These are phyloP conservation scores for Thraustochytrium sp. DNA, from an alignment of 352 stramenopile species.

Conservation along the genomic window DNA sequence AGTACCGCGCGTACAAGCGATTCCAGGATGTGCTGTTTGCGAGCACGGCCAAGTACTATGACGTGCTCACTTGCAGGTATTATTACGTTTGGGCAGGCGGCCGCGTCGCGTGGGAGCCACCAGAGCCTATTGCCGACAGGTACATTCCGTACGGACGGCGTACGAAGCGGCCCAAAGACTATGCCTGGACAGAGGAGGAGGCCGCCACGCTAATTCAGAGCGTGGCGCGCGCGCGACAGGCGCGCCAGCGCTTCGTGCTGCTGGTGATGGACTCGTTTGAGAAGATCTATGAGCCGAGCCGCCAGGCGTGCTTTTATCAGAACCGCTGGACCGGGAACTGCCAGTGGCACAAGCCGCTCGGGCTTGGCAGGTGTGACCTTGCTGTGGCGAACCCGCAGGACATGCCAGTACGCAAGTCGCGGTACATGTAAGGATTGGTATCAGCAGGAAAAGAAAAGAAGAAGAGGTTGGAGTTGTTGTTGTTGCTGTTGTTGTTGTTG, in stretches of 20 bases:
- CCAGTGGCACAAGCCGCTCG: constrained; percentile 36
- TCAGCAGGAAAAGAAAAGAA: too few species aligned
- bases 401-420: background rate
- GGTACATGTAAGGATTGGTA: too few species aligned
- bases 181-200: constrained; percentile 1
- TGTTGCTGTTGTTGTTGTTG: too few species aligned
- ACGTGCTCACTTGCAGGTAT: background rate
- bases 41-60: constrained; percentile 25
- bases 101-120: background rate
- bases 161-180: background rate
- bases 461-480: too few species aligned
- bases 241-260: background rate
- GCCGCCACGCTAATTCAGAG: background rate
- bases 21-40: background rate
- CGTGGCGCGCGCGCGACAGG: background rate
- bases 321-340: background rate
- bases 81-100: constrained; percentile 33
- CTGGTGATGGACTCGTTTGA: background rate
- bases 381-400: background rate
- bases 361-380: background rate
- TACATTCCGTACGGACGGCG: constrained; percentile 22
- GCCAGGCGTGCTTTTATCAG: constrained; percentile 15
- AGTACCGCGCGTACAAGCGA: background rate
- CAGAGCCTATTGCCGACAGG: background rate
- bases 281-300: constrained; percentile 18